phyloP scores from a whole-genome alignment of 2,329 filamentous ascomycete species.

The Fusarium irregulare region DNA sequence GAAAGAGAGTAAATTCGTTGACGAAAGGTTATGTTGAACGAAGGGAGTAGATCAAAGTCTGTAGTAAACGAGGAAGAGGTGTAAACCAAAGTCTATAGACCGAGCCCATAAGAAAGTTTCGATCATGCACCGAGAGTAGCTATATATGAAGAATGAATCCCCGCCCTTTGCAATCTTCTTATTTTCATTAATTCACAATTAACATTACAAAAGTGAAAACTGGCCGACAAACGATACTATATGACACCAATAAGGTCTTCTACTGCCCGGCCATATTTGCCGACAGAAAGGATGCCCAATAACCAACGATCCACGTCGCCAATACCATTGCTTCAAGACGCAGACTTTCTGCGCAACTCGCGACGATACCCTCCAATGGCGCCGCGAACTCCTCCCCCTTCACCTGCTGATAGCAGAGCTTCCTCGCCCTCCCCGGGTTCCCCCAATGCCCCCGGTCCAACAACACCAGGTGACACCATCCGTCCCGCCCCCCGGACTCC shows the following conservation, averaged over 20 bases:
- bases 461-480: not conserved
- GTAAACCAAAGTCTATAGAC: not conserved
- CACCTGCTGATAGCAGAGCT: too few relatives aligned
- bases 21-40: too few relatives aligned
- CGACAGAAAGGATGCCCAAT: too few relatives aligned
- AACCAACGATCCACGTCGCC: too few relatives aligned
- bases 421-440: too few relatives aligned
- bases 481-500: fast-evolving
- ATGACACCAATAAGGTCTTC: not conserved
- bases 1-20: not conserved
- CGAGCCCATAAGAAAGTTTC: not conserved
- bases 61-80: not conserved
- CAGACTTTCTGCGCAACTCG: not conserved
- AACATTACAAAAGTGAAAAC: not conserved
- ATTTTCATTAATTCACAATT: fast-evolving
- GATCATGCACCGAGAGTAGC: fast-evolving
- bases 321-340: not conserved
- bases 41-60: not conserved
- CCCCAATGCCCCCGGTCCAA: too few relatives aligned
- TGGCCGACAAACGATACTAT: not conserved
- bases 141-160: not conserved
- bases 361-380: not conserved
- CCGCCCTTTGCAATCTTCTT: fast-evolving
- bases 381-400: too few relatives aligned
- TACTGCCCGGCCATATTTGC: too few relatives aligned